Evolutionary conservation across 2,329 filamentous ascomycete species (phyloP), one percentile per base, ranked within the genome.

Genomic region (Fusarium transvaalense): DNA sequence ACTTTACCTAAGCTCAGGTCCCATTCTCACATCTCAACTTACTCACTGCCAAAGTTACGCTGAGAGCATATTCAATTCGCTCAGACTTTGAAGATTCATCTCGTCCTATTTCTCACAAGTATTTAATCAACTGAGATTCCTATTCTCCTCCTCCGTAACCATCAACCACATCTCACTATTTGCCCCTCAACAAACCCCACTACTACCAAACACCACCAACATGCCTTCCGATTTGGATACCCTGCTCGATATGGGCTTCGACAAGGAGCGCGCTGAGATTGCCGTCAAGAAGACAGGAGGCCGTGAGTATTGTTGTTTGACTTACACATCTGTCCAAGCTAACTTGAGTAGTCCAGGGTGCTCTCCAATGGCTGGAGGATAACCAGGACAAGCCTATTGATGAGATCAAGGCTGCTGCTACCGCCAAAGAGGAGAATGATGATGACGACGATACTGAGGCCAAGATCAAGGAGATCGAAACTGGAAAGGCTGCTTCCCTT

Each of bases 341-440:
- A 41, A 69, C 51, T 32, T 32, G 38, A n/a, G 31, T 66, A 95
- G 92, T 97, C 46, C 91, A 96, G 77, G 91, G 90, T 71, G 96
- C 96, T 53, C 87, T 99, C 60, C 92, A 97, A 82, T 99, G 96
- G 96, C 87, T 99, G 2, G 94, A 97, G 77, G 88, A 92, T 73
- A 97, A 97, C 77, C 90, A 97, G 77, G 93, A 97, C 78, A 97
- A 92, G 73, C 85, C 92, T 2, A 78, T 97, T 41, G 94, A 97
- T 37, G 91, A 97, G 60, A 90, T 98, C 65, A 86, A 92, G 67
- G 82, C 82, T 29, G 75, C 76, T 10, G 76, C 76, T 4, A 77
- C 79, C 25, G 77, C 78, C 2, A 79, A 78, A 5, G 85, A 84
- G 29, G 81, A 85, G 5, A 80, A 83, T 4, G 81, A 83, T 4